Evolutionary conservation across 78 protist genomes (phyloP).

Genomic region (Creolimax fragrantissima): DNA sequence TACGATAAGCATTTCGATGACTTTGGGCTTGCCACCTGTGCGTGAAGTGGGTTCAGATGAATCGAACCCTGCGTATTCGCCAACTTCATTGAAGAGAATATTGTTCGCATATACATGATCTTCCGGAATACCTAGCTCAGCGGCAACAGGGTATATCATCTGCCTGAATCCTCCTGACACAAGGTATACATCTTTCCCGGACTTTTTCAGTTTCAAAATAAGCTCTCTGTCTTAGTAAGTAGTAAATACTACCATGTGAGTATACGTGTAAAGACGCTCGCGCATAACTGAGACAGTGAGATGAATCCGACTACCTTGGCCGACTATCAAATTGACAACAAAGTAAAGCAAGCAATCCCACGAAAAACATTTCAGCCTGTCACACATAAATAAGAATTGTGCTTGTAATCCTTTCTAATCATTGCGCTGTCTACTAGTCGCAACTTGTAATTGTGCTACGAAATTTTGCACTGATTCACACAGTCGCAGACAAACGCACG

Average conservation of each 20-base stretch:
- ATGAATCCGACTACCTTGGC: no score
- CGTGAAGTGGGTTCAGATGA: conserved; percentile 22
- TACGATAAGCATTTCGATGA: background rate
- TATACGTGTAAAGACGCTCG: no score
- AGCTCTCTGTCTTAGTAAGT: background rate
- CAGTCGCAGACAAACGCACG: background rate
- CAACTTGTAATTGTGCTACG: no score
- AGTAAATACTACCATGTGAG: no score
- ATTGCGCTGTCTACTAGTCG: no score
- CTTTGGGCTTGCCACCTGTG: conserved; percentile 42
- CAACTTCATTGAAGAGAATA: conserved; percentile 29
- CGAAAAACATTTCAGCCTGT: no score
- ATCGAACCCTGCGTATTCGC: conserved; percentile 18
- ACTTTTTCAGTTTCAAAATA: background rate
- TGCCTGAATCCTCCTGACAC: conserved; percentile 50
- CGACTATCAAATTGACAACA: no score
- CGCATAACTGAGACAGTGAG: no score
- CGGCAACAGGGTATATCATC: conserved; percentile 42
- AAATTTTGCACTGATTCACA: no score
- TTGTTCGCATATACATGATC: conserved; percentile 36
- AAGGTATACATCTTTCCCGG: conserved; percentile 16
- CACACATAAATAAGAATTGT: no score
- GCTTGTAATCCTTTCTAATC: no score
- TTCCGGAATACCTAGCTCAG: background rate
- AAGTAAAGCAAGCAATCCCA: no score